Evolutionary conservation across 140 eudicot species (phyloP), one percentile per base, ranked within the genome.

Genomic region (Ambrosia hybrid): DNA sequence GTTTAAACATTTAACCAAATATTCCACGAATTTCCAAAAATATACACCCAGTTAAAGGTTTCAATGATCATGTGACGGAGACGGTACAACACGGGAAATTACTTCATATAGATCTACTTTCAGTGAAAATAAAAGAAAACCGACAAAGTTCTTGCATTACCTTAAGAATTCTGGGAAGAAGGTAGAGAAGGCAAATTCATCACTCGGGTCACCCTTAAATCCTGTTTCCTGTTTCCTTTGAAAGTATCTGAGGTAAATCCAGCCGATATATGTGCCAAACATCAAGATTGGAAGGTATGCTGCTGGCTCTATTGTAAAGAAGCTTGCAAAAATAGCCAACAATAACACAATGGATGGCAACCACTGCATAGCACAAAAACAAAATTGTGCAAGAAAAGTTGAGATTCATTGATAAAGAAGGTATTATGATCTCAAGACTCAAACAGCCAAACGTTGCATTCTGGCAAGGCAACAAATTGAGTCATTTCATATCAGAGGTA

Each of bases 211-310:
- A 26, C 98, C 98, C 83, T 82, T 87, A 60, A 87, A 78, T 62
- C 88, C 91, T 7, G 96, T 87, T 80, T 93, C 97, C 65, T 85
- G 84, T 72, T 85, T 85, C 67, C 73, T 87, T 79, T 93, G 98
- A 77, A 87, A 84, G 76, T 87, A 93, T 85, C 98, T 81, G 70
- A 93, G 96, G 85, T 93, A 93, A 67, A 93, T 84, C 98, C 98
- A 93, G 65, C 98, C 91, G 34, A 83, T 83, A 76, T 93, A 93
- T 75, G 97, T 85, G 65, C 98, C 98, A 74, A 87, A 87, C 48
- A 93, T 71, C 71, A 93, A 43, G 73, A 88, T 81, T 14, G 97
- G 91, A 70, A 93, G 95, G 81, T 87, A 86, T 72, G 84, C 70
- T 67, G 93, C 88, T 9, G 98, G 82, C 72, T 87, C 96, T 68